Evolutionary conservation across 768 basidiomycete genomes (phyloP).

Genomic region (Rhizopogon roseolus): DNA sequence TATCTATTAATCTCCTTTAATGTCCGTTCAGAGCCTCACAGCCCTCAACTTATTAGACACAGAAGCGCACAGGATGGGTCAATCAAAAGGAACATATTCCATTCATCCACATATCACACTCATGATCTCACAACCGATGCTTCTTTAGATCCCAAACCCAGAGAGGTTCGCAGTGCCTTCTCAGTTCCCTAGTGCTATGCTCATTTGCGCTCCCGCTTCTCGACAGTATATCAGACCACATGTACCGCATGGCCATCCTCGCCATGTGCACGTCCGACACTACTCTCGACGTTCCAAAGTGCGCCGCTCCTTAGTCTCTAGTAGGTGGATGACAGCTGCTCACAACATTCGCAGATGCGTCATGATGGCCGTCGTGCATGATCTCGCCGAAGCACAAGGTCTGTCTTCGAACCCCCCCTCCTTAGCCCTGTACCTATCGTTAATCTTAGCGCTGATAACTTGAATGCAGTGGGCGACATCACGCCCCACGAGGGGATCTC

Average conservation of each 20-base stretch:
- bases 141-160: conserved; percentile 63
- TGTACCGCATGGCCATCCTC: conserved; percentile 96
- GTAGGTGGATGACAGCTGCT: too few species aligned
- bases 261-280: conserved; percentile 80
- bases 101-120: background rate
- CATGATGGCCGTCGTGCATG: conserved; percentile 90
- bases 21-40: background rate
- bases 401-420: background rate
- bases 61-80: conserved; percentile 95
- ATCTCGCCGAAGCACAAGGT: conserved; percentile 95
- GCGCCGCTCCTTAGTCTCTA: conserved; percentile 12
- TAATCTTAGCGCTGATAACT: background rate
- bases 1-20: conserved; percentile 17
- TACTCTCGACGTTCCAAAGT: conserved; percentile 74
- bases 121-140: background rate
- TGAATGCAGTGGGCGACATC: conserved; percentile 78
- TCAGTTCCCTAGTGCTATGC: background rate
- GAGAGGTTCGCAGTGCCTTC: conserved; percentile 55
- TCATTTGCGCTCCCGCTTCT: background rate
- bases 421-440: background rate
- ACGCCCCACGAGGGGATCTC: conserved; percentile 84
- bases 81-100: conserved; percentile 47
- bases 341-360: conserved; percentile 49
- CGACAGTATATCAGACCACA: conserved; percentile 86
- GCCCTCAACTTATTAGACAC: conserved; percentile 52